A percentile compares a stretch with the other conserved stretches of the same genome.
These are phyloP conservation scores for Diplogelasinospora grovesii DNA, from an alignment of 495 filamentous ascomycete species.

Conservation along the genomic window DNA sequence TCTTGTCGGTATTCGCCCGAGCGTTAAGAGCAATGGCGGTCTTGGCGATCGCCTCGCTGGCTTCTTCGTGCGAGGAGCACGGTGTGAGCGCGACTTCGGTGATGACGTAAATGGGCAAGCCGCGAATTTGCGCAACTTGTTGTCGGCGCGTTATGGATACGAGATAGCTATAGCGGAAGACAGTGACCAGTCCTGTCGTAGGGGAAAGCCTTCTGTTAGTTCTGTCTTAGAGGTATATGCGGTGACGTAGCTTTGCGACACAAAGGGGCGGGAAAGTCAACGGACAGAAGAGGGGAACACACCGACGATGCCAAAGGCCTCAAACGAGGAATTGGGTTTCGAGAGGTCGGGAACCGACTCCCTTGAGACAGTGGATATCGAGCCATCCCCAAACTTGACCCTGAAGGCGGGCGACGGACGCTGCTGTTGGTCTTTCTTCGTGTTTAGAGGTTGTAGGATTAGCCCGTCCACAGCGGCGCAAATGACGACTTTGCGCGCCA, in stretches of 20 bases:
- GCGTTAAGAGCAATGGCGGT: conserved; percentile 48
- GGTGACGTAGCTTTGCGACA: too few relatives aligned
- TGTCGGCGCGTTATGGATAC: conserved; percentile 75
- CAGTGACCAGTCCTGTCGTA: conserved; percentile 60
- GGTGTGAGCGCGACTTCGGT: conserved; percentile 85
- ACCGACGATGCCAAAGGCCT: conserved; percentile 85
- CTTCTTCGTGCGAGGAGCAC: conserved; percentile 66
- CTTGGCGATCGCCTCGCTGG: conserved; percentile 58
- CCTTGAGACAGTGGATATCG: conserved; percentile 30
- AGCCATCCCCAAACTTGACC: conserved; percentile 69
- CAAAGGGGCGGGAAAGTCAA: too few relatives aligned
- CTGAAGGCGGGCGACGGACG: conserved; percentile 46
- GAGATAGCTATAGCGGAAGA: conserved; percentile 69
- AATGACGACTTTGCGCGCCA: conserved; percentile 72
- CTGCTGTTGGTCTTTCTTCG: conserved; percentile 41
- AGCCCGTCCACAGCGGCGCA: conserved; percentile 83
- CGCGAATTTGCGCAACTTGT: conserved; percentile 81
- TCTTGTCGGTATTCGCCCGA: conserved; percentile 24
- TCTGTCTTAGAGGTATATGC: too few relatives aligned
- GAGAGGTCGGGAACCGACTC: conserved; percentile 28
- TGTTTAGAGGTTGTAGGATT: conserved; percentile 63
- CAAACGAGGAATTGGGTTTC: conserved; percentile 46
- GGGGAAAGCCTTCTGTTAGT: conserved; percentile 7
- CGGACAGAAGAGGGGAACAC: conserved; percentile 8
- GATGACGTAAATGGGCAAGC: conserved; percentile 74